Evolutionary conservation across 257 asterid species (phyloP), one percentile per base, ranked within the genome.

Genomic region (Solanum chaucha): DNA sequence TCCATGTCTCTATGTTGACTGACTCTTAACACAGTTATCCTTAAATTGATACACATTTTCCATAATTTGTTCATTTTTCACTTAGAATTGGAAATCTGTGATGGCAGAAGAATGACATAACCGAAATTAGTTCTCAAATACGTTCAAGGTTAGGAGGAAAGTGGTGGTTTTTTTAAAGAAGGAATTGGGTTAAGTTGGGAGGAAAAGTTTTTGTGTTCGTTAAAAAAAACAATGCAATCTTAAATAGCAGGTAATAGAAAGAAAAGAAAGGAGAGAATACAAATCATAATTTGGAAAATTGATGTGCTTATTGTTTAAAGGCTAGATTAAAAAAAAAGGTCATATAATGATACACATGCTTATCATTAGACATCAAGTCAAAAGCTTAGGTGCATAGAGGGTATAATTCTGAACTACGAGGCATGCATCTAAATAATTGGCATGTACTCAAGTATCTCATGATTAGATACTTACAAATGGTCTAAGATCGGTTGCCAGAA

Each of bases 391-490:
- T 13, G 61, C 84, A 44, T 44, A 44, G 84, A 78, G n/a, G 40
- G 9, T 44, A 78, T 78, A 46, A 14, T 26, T 78, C 61, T 78
- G 38, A 78, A 26, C 15, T n/a, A 78, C 14, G 10, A 8, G 84
- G 36, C 64, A 28, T 15, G 85, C 67, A 81, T 81, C 68, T 9
- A 80, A 2, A 80, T 46, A 28, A 28, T 28, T 81, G 30, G 68
- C 44, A 30, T 28, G 41, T 17, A 48, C 68, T 80, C 41, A 46
- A 28, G 28, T 48, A 28, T 8, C 20, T 46, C 5, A 14, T 17
- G 41, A 81, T 81, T 28, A 48, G 88, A 78, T 71, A 87, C 97
- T 93, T 91, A 94, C 96, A 90, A 40, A 87, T 85, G 81, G 84
- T 88, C 87, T 88, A 46, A 44, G 84, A 89, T 44, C 90, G 90